Conservation (phyloP, 1,284 basidiomycete species). For the Leccinum griseonigrum region DNA sequence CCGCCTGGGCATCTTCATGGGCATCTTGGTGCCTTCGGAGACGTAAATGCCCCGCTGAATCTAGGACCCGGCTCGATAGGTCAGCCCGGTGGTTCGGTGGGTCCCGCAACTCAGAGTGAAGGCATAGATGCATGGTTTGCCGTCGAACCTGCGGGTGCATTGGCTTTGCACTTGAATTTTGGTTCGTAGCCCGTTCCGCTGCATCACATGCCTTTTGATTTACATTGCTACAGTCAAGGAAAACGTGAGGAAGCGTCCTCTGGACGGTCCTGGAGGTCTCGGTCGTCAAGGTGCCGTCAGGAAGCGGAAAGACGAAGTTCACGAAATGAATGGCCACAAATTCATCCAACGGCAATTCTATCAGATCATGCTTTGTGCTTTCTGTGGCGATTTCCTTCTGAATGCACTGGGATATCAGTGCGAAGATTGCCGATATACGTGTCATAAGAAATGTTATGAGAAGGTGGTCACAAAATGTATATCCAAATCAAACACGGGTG, state of each 20-base stretch:
- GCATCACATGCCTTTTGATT: conserved; percentile 8
- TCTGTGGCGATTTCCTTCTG: conserved; percentile 96
- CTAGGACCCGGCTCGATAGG: conserved; percentile 36
- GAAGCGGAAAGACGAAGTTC: conserved; percentile 97
- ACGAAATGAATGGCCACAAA: conserved; percentile 99
- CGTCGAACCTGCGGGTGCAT: conserved; percentile 96
- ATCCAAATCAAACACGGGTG: conserved; percentile 92
- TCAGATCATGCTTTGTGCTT: conserved; percentile 97
- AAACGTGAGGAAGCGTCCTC: conserved; percentile 90
- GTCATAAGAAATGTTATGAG: conserved; percentile 98
- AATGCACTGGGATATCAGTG: conserved; percentile 98
- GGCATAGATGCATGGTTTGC: conserved; percentile 98
- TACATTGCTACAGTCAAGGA: conserved; percentile 75
- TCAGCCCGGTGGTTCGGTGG: conserved; percentile 30
- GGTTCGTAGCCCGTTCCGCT: conserved; percentile 50
- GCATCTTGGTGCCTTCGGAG: conserved; percentile 38
- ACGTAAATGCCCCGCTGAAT: conserved; percentile 58
- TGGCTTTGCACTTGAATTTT: conserved; percentile 85
- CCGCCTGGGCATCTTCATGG: conserved; percentile 34
- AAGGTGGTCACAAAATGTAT: conserved; percentile 99
- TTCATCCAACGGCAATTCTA: conserved; percentile 98
- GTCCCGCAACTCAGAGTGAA: conserved; percentile 46
- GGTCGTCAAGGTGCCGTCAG: conserved; percentile 98
- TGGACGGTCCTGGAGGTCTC: conserved; percentile 86
- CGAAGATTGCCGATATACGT: conserved; percentile 98